Evolutionary conservation across 768 basidiomycete genomes (phyloP).

Genomic region (Hebeloma cylindrosporum): DNA sequence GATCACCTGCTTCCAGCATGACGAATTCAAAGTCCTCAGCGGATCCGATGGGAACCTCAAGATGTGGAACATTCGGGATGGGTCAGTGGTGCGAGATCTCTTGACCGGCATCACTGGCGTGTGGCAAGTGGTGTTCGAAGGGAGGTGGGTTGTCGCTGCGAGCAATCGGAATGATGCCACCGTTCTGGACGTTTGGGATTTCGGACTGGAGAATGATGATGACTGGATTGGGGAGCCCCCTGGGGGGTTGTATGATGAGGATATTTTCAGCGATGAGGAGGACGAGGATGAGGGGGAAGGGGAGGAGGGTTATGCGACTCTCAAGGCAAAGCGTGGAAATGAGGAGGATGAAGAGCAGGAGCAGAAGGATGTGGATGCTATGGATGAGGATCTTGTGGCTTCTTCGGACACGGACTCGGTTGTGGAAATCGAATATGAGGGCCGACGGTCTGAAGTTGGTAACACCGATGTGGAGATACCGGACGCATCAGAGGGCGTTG

Average conservation of each 20-base stretch:
- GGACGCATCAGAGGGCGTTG: conserved; percentile 26
- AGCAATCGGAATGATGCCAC: conserved; percentile 79
- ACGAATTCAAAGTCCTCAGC: conserved; percentile 95
- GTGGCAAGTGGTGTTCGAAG: conserved; percentile 97
- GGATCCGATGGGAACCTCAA: conserved; percentile 96
- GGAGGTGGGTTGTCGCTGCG: conserved; percentile 92
- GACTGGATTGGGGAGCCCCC: conserved; percentile 82
- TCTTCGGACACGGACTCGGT: conserved; percentile 45
- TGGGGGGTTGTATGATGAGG: conserved; percentile 73
- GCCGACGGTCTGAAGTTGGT: conserved; percentile 1
- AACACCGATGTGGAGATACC: conserved; percentile 14
- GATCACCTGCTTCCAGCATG: conserved; percentile 99
- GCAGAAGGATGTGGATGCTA: conserved; percentile 63
- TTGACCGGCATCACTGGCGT: conserved; percentile 91
- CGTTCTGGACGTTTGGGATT: conserved; percentile 89
- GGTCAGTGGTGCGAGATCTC: conserved; percentile 82
- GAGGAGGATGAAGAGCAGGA: conserved; percentile 48
- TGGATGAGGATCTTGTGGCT: conserved; percentile 65
- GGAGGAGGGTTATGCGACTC: conserved; percentile 33
- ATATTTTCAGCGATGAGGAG: conserved; percentile 54
- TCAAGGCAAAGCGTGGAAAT: conserved; percentile 11
- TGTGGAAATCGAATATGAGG: conserved; percentile 21
- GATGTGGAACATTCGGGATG: conserved; percentile 95
- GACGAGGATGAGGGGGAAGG: conserved; percentile 54
- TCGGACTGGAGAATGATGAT: conserved; percentile 72